Evolutionary conservation across 495 filamentous ascomycete genomes (phyloP).

Genomic region (Aspergillus egyptiacus): DNA sequence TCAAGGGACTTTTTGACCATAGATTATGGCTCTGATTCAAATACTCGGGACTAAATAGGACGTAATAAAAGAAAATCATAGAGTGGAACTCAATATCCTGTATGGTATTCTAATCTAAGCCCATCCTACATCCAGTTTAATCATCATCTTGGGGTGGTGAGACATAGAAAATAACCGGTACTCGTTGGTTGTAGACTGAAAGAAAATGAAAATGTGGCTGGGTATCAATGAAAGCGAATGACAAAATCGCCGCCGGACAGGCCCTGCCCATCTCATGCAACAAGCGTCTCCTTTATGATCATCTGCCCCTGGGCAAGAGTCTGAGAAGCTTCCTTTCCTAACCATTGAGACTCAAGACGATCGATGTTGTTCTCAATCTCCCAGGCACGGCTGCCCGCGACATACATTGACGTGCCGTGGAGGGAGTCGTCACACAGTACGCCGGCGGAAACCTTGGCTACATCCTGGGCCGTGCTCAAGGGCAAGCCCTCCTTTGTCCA

Average conservation of each 20-base stretch:
- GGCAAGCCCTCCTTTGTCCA: conserved; percentile 44
- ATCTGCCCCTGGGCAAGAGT: conserved; percentile 34
- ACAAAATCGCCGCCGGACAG: neutral
- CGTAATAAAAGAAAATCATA: neutral
- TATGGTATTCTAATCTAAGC: neutral
- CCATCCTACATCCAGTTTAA: neutral
- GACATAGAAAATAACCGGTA: no score
- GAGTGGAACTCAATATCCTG: no score
- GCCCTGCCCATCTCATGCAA: conserved; percentile 8
- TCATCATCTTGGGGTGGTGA: neutral
- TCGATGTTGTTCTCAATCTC: conserved; percentile 44
- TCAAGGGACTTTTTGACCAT: no score
- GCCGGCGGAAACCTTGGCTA: conserved; percentile 39
- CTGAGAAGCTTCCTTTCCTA: conserved; percentile 37
- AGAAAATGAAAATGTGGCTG: neutral
- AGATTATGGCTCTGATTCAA: no score
- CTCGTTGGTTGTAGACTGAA: neutral
- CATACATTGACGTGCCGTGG: conserved; percentile 43
- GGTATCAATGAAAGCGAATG: neutral
- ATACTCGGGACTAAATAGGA: no score
- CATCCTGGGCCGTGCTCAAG: conserved; percentile 38
- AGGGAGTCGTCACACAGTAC: conserved; percentile 31
- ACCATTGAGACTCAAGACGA: conserved; percentile 37
- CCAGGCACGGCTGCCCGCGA: conserved; percentile 44
- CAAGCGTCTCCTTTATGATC: conserved; percentile 14